These are phyloP conservation scores for Biscogniauxia sp. DNA, from an alignment of 2,329 filamentous ascomycete genomes.

Conservation along the genomic window DNA sequence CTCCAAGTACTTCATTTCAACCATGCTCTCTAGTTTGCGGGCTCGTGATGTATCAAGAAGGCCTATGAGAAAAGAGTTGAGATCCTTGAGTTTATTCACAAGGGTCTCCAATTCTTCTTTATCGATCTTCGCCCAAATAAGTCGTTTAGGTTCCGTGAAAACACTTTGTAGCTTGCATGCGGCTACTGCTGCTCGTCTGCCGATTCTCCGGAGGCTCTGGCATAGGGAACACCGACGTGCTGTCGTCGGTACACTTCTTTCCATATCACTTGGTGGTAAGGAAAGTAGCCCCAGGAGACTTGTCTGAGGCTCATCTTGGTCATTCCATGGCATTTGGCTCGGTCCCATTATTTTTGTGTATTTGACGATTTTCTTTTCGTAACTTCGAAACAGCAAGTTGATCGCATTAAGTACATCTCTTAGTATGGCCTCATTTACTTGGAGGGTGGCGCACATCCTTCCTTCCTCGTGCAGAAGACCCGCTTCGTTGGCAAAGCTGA, in stretches of 20 bases:
- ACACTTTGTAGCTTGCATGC: conserved; percentile 6
- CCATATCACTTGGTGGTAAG: neutral
- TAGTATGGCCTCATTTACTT: conserved; percentile 5
- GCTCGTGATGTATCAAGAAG: conserved; percentile 2
- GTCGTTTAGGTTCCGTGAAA: conserved; percentile 3
- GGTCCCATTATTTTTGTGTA: conserved; percentile 1
- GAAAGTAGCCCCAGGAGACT: conserved; percentile 1
- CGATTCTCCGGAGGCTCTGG: neutral
- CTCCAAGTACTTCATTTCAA: conserved; percentile 6
- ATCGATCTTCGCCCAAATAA: conserved; percentile 8
- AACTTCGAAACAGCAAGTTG: conserved; percentile 2
- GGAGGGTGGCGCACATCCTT: conserved; percentile 4
- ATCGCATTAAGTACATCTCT: conserved; percentile 5
- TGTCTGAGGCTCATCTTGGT: conserved; percentile 2
- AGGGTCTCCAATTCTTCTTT: conserved; percentile 7
- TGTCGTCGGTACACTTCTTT: neutral
- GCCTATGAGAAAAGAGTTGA: conserved; percentile 10
- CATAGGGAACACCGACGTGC: neutral
- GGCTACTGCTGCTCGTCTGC: neutral
- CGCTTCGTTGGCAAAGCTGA: conserved; percentile 6
- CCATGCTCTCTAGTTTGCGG: neutral
- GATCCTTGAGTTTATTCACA: conserved; percentile 3
- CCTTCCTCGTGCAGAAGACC: conserved; percentile 4
- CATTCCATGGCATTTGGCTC: neutral
- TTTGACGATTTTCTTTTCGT: conserved; percentile 1